Conservation (phyloP, 208 protist species). For the Blechomonas ayalai region DNA sequence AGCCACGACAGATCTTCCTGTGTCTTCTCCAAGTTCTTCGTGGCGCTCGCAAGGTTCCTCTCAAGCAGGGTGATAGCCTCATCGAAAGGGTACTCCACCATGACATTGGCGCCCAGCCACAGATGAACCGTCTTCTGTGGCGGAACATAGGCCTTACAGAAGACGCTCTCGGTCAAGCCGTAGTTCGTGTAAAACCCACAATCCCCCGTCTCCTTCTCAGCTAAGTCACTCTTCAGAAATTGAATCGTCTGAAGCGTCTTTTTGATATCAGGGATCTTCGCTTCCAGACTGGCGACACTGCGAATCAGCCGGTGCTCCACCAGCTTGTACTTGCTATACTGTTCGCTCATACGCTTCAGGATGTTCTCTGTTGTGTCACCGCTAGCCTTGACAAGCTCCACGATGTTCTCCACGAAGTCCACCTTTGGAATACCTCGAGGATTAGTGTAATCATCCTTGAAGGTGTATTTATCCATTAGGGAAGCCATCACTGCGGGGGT, state of each 20-base stretch:
- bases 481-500: neutral
- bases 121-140: constrained; percentile 86
- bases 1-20: constrained; percentile 94
- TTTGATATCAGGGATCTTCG: constrained; percentile 90
- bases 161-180: constrained; percentile 84
- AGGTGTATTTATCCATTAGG: constrained; percentile 60
- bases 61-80: constrained; percentile 89
- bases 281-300: constrained; percentile 74
- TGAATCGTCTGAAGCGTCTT: constrained; percentile 87
- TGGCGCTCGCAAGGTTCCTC: constrained; percentile 82
- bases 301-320: constrained; percentile 85
- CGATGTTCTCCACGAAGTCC: constrained; percentile 80
- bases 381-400: constrained; percentile 62
- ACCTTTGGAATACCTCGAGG: constrained; percentile 81
- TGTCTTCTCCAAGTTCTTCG: constrained; percentile 72
- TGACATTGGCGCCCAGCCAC: constrained; percentile 95
- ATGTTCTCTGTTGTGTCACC: constrained; percentile 71
- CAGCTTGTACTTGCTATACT: constrained; percentile 92
- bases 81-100: constrained; percentile 96
- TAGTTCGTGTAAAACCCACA: constrained; percentile 74
- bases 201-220: constrained; percentile 13
- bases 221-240: constrained; percentile 68
- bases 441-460: constrained; percentile 84
- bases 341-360: constrained; percentile 80
- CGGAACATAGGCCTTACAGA: constrained; percentile 73